Base-by-base conservation (phyloP, 2,329 filamentous ascomycete genomes). In the Cladophialophora yegresii region DNA sequence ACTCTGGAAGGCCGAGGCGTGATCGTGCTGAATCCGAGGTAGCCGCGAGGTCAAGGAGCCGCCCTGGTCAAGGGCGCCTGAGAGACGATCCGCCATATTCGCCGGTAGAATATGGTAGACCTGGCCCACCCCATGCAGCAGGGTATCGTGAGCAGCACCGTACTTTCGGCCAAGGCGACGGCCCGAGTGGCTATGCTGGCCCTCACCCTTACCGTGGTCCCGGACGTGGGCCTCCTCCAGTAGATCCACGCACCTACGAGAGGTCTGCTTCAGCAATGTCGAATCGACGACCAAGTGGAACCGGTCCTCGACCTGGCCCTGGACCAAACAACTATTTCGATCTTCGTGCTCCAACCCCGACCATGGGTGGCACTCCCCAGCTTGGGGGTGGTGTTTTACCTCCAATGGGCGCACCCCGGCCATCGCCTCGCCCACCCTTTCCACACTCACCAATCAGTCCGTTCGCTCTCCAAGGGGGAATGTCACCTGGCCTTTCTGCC, bases 1-100 rank as follows among this genome's bases (percentile, higher is more conserved):
- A 43, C 53, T 61, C 61, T n/a, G 61, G 58, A 22, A 54, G 63
- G 56, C 54, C 55, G 16, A 54, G 74, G 30, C 77, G 84, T 57
- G 81, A 84, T 65, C 81, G 85, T 56, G 85, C 85, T 5, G 82
- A 79, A 67, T 87, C 85, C 6, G 81, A 82, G 60, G 77, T 80
- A 2, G 81, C 80, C 58, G 80, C 79, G 30, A 81, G 84, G 30
- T 85, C 84, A 7, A 81, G 81, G 67, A 86, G 84, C 71, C 81
- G 82, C 49, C 76, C 77, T 50, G 76, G 80, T 28, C 47, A 50
- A 26, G 47, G 47, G 9, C 76, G 75, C 51, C 78, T 81, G 63
- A 80, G 81, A 32, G 83, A 86, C 58, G 84, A 86, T 68, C 64
- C 64, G 16, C 65, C 62, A 43, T 63, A 65, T 62, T 56, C 60